Evolutionary conservation across 257 asterid species (phyloP), one percentile per base, ranked within the genome.

Genomic region (Mitragyna speciosa): DNA sequence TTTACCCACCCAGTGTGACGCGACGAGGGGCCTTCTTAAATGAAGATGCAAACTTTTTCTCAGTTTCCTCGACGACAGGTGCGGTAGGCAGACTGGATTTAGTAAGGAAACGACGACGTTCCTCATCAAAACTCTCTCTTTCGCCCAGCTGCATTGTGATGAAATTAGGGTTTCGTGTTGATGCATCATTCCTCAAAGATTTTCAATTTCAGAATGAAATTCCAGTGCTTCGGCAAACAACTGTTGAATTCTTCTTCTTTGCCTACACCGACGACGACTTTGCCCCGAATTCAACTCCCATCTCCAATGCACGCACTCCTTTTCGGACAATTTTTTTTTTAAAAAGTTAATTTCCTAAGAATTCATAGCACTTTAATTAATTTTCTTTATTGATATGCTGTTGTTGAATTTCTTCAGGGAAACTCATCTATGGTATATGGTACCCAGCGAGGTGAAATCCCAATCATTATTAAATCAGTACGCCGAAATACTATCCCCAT

Each of bases 361-460:
- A 20, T 70, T 43, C 36, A 43, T 71, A 24, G 33, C 48, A 52
- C 30, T 15, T 30, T 72, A 24, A 36, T 36, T 36, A 1, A 26
- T 36, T 36, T 49, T 8, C 0, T 71, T 47, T 49, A 20, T n/a
- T 33, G n/a, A 54, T 49, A 43, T 45, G 26, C 66, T 67, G 79
- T 26, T 15, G 64, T 68, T 59, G 51, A 30, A 7, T 16, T 52
- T 52, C 79, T 75, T 75, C 82, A 94, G 98, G 91, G 97, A 91
- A 79, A 83, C 92, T 65, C 98, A 94, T 91, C 80, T 94, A 64
- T 94, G 98, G 98, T 94, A 90, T 78, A 87, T 91, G 24, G 86
- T 82, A 43, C 97, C 97, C 64, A 74, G 87, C 63, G 93, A 93
- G 86, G 94, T 93, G 83, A 90, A 85, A 84, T 81, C 86, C 63